Base-by-base conservation (phyloP, 768 basidiomycete species). In the Phlebiopsis gigantea region DNA sequence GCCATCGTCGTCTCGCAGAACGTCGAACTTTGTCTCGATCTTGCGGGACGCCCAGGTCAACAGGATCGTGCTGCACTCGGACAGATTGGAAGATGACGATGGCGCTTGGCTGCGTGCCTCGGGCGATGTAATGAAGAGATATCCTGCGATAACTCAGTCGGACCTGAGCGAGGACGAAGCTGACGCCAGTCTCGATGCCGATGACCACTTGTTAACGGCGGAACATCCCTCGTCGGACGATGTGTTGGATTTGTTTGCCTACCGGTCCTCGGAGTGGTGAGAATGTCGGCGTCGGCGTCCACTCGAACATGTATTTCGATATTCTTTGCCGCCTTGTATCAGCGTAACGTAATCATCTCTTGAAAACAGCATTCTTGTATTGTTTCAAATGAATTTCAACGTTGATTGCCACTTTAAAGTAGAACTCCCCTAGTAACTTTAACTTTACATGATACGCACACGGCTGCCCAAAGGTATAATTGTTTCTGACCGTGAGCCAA, bases 261-360 rank as follows among this genome's bases (percentile, higher is more conserved):
- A 55, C 19, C 54, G 54, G 5, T 55, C 54, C 12, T 55, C 54
- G 14, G 54, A 55, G 15, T 47, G 46, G 54, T 55, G 30, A 51
- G 5, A 39, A 8, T 10, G n/a, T 25, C 44, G 44, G 19, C 44
- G 44, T 25, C 44, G 19, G 44, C 44, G 34, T 39, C 34, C 34
- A n/a, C n/a, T 39, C 34, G 34, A 12, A 19, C 44, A 15, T 25
- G 24, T 45, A 17, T 45, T 45, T 5, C 19, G 24, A 19, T 45
- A 45, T 15, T 2, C 19, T 17, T n/a, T n/a, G n/a, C n/a, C n/a
- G n/a, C n/a, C n/a, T n/a, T n/a, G n/a, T n/a, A n/a, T n/a, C n/a
- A n/a, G n/a, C n/a, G n/a, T n/a, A n/a, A n/a, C n/a, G n/a, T n/a
- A n/a, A n/a, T n/a, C n/a, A n/a, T n/a, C n/a, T n/a, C n/a, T n/a